These are phyloP conservation scores for Ascoidea tarda DNA, from an alignment of 805 yeast species.

Conservation along the genomic window DNA sequence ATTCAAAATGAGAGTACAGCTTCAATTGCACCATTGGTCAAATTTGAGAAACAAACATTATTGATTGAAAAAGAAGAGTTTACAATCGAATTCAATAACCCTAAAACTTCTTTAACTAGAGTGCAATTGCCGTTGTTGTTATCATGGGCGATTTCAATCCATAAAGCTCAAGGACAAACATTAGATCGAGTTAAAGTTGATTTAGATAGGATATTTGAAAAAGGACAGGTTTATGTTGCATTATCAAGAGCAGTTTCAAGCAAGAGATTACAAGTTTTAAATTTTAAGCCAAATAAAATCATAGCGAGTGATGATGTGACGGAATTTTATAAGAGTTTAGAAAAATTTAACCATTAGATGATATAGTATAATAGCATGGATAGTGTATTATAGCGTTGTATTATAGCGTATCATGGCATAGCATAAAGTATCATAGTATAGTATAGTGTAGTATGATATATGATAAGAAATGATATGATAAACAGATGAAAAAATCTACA, in stretches of 20 bases:
- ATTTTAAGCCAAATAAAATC: conserved; percentile 53
- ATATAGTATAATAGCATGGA: too few relatives aligned
- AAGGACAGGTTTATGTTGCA: conserved; percentile 95
- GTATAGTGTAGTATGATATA: too few relatives aligned
- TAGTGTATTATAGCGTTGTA: too few relatives aligned
- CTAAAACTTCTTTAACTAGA: conserved; percentile 19
- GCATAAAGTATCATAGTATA: too few relatives aligned
- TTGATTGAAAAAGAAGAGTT: not conserved
- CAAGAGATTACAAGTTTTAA: conserved; percentile 68
- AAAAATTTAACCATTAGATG: too few relatives aligned
- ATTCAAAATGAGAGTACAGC: not conserved
- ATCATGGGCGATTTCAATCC: conserved; percentile 97
- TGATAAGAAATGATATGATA: too few relatives aligned
- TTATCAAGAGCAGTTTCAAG: conserved; percentile 79
- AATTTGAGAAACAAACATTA: too few relatives aligned
- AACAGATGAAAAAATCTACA: too few relatives aligned
- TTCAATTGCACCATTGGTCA: not conserved
- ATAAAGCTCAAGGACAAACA: conserved; percentile 93
- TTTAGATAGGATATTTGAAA: conserved; percentile 62
- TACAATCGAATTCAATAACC: not conserved
- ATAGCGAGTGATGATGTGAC: conserved; percentile 58
- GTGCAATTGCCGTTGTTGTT: conserved; percentile 74
- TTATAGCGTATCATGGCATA: too few relatives aligned
- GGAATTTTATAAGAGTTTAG: conserved; percentile 36
- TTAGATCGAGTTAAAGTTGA: conserved; percentile 67